A percentile compares a stretch with the other conserved stretches of the same genome.
These are phyloP conservation scores for Chalciporus sphaerocephalus DNA, from an alignment of 768 basidiomycete genomes.

Conservation along the genomic window DNA sequence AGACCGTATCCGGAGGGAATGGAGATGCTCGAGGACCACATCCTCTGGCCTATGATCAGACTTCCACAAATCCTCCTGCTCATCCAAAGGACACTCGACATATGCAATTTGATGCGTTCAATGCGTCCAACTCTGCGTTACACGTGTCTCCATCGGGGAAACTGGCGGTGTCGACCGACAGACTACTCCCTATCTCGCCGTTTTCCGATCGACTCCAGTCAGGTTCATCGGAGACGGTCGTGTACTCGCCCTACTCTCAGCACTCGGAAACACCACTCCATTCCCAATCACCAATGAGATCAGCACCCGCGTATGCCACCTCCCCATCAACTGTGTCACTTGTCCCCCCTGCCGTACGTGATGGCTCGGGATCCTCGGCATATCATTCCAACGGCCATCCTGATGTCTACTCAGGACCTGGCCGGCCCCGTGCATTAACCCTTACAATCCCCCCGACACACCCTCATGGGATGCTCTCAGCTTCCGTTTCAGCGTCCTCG, in stretches of 20 bases:
- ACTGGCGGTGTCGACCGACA: constrained; percentile 15
- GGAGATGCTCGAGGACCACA: constrained; percentile 9
- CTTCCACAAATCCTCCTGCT: neutral
- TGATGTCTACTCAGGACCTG: constrained; percentile 7
- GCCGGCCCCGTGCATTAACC: neutral
- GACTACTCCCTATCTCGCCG: constrained; percentile 17
- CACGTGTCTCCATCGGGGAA: neutral
- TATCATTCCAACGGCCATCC: neutral
- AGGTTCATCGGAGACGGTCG: constrained; percentile 13
- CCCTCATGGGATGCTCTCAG: neutral
- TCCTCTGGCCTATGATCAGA: neutral
- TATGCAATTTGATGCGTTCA: neutral
- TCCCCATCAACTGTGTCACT: constrained; percentile 4
- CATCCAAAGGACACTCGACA: neutral
- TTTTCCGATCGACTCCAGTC: constrained; percentile 16
- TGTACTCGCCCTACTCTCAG: constrained; percentile 7
- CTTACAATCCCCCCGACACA: neutral
- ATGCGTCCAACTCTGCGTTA: neutral
- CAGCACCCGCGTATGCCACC: neutral
- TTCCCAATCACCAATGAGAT: constrained; percentile 2
- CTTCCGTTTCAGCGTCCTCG: neutral
- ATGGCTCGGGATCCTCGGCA: neutral
- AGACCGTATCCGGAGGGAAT: constrained; percentile 9
- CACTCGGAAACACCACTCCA: constrained; percentile 6
- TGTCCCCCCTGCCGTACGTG: neutral